phyloP scores from a whole-genome alignment of 164 flowering plant species.

The Protea cynaroides region DNA sequence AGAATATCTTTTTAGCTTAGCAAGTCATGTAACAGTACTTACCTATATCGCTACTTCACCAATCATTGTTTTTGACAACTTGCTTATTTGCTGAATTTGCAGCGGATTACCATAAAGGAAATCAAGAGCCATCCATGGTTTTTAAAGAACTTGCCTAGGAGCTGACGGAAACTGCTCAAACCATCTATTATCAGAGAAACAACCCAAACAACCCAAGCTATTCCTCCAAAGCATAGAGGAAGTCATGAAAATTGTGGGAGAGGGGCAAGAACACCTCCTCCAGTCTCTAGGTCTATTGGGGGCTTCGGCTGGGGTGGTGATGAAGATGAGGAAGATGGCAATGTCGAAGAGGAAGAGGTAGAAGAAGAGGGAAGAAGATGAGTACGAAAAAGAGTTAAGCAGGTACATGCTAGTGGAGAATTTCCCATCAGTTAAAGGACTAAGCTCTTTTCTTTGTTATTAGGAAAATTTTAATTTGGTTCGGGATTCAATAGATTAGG shows the following conservation, averaged over 20 bases:
- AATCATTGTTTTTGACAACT: neutral
- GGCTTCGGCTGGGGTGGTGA: slow-evolving; percentile 70
- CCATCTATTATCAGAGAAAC: slow-evolving; percentile 54
- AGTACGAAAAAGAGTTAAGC: slow-evolving; percentile 76
- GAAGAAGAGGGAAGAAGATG: slow-evolving; percentile 65
- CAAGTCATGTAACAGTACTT: too few species aligned
- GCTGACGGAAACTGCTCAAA: slow-evolving; percentile 71
- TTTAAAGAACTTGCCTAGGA: slow-evolving; percentile 89
- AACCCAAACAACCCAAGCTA: slow-evolving; percentile 40
- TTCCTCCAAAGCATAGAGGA: slow-evolving; percentile 73
- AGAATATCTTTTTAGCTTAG: too few species aligned
- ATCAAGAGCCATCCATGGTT: slow-evolving; percentile 96
- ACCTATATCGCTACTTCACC: too few species aligned
- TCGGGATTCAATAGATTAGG: neutral
- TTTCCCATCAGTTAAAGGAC: slow-evolving; percentile 30
- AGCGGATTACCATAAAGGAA: slow-evolving; percentile 73
- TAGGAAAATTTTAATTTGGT: neutral
- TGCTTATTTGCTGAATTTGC: slow-evolving; percentile 14
- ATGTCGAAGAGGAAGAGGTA: slow-evolving; percentile 22
- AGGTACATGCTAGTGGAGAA: slow-evolving; percentile 77
- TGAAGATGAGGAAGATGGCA: slow-evolving; percentile 46
- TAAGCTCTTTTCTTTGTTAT: neutral
- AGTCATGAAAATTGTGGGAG: slow-evolving; percentile 89
- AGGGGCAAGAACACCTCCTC: slow-evolving; percentile 74
- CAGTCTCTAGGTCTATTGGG: slow-evolving; percentile 44